These are phyloP conservation scores for Pyrus hybrid DNA, from an alignment of 331 rosid genomes.

Conservation along the genomic window DNA sequence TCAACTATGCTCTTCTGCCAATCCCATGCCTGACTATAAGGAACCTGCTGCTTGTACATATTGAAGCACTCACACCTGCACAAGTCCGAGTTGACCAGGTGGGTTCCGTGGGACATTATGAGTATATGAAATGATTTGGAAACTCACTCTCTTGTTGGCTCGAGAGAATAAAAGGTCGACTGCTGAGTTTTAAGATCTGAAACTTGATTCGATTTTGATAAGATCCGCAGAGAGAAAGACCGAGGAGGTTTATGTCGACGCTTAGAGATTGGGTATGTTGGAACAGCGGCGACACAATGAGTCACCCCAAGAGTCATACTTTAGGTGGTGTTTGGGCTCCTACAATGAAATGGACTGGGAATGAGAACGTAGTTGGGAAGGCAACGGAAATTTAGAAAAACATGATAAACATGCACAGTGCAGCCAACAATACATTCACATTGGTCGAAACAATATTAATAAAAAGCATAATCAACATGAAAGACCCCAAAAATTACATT, in stretches of 20 bases:
- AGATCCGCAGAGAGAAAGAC: neutral
- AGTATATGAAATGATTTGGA: constrained; percentile 11
- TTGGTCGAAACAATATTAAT: too few relatives aligned
- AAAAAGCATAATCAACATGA: neutral
- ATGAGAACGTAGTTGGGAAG: neutral
- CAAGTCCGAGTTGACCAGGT: neutral
- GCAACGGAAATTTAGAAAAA: neutral
- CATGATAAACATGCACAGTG: too few relatives aligned
- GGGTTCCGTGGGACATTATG: neutral
- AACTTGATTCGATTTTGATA: constrained; percentile 2
- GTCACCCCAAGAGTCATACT: constrained; percentile 13
- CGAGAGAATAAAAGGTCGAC: neutral
- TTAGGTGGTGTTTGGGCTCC: neutral
- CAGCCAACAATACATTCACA: too few relatives aligned
- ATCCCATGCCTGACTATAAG: constrained; percentile 54
- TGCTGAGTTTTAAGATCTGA: constrained; percentile 10
- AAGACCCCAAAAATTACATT: too few relatives aligned
- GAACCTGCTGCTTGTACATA: constrained; percentile 45
- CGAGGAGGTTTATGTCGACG: neutral
- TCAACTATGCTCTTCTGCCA: constrained; percentile 59
- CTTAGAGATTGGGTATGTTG: neutral
- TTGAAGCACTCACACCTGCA: constrained; percentile 68
- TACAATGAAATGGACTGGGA: neutral
- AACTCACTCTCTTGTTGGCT: constrained; percentile 29
- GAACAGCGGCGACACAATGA: constrained; percentile 3